Base-by-base conservation (phyloP, 345 rosid species). In the Eutrema japonicum region DNA sequence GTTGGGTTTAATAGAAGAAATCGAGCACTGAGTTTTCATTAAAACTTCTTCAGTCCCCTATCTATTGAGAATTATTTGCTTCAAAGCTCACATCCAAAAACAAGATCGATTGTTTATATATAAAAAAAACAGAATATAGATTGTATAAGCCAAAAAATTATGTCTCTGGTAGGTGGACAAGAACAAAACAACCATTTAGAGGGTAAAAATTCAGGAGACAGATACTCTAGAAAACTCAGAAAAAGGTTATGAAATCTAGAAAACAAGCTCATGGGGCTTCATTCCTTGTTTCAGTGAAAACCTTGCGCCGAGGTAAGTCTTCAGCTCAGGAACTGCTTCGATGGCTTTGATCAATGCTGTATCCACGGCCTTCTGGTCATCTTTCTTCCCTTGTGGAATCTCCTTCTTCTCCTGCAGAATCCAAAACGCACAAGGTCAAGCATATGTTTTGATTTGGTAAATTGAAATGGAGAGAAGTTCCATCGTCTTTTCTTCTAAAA, bases 251-350 rank as follows among this genome's bases (percentile, higher is more conserved):
- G 16, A 55, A 74, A 29, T 68, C 82, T 86, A 89, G 81, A 89
- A 88, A 48, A 84, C 89, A 59, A 87, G 93, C 78, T 90, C 95
- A 71, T 86, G 91, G 10, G 92, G 95, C 64, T 87, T 93, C 91
- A 87, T 87, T 76, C 93, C 90, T 18, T 89, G 80, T 76, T 88
- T 88, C 10, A 86, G 77, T 13, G 96, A 89, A 66, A 94, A 93
- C 79, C 94, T 84, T 6, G 96, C 90, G 3, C 84, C 86, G 32
- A 93, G 76, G 79, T 89, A 93, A 51, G 85, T 69, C 82, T 82
- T 89, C 84, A 88, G 68, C 59, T 91, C 96, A 3, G 85, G 85
- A 40, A 94, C 87, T 3, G 64, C 78, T 68, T 89, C 97, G 13
- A 89, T 82, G 59, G 90, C 78, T 74, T 88, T 87, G 41, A 94